Percentiles rank a stretch among this genome's conserved stretches.
These are phyloP conservation scores for Citrus maxima DNA, from an alignment of 345 rosid species.

Conservation along the genomic window DNA sequence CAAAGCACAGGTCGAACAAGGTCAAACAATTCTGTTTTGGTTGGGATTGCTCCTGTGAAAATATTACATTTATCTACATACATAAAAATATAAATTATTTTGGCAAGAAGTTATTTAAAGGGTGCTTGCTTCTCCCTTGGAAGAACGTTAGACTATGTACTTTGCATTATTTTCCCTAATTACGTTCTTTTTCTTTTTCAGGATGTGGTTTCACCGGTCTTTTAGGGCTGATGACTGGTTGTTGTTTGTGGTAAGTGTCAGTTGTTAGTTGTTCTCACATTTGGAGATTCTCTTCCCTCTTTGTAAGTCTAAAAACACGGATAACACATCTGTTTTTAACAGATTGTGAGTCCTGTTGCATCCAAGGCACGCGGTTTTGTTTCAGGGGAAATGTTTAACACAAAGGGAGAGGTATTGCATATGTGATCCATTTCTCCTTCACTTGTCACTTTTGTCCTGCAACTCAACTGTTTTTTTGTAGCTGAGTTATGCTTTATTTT, in stretches of 20 bases:
- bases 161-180: neutral
- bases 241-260: slow-evolving; percentile 60
- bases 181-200: slow-evolving; percentile 25
- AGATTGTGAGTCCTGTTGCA: slow-evolving; percentile 72
- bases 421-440: neutral
- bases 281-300: neutral
- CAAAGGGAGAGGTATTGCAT: slow-evolving; percentile 70
- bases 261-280: neutral
- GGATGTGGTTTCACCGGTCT: slow-evolving; percentile 93
- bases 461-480: neutral
- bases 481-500: neutral
- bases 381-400: slow-evolving; percentile 65
- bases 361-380: slow-evolving; percentile 70
- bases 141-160: neutral
- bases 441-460: neutral
- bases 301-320: neutral
- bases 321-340: slow-evolving; percentile 4
- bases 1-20: neutral
- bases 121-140: neutral
- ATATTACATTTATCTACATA: neutral
- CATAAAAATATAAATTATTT: neutral
- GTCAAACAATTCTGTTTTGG: neutral
- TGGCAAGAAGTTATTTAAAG: neutral
- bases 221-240: slow-evolving; percentile 95
- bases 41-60: neutral